phyloP scores from a whole-genome alignment of 2,329 filamentous ascomycete species.

The Penicillium frequentans region DNA sequence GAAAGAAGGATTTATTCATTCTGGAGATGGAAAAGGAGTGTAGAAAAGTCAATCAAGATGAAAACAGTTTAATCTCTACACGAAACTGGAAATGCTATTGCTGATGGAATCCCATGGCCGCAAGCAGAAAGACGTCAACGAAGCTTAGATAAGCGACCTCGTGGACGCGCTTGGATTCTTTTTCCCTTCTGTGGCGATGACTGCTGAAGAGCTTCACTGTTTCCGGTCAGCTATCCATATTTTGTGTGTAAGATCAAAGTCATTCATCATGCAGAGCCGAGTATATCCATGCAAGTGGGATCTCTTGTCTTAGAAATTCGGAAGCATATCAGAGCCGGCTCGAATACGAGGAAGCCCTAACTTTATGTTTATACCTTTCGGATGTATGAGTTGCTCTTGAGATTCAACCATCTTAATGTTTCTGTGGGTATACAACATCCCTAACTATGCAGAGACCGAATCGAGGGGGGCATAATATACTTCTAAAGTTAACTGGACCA shows the following conservation, averaged over 20 bases:
- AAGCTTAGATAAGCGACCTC: constrained; percentile 26
- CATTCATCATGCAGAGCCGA: too few species aligned
- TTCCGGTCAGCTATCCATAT: neutral
- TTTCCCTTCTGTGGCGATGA: neutral
- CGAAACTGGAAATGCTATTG: neutral
- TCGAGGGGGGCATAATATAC: too few species aligned
- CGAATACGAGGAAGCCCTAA: neutral
- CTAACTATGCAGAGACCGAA: too few species aligned
- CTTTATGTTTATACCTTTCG: neutral
- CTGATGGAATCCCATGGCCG: constrained; percentile 26
- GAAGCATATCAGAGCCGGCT: neutral
- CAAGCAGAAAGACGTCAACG: constrained; percentile 26
- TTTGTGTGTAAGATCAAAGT: neutral
- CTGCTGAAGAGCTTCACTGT: neutral
- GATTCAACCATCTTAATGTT: too few species aligned
- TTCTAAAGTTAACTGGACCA: too few species aligned
- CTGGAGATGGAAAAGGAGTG: constrained; percentile 1
- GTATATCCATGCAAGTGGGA: too few species aligned
- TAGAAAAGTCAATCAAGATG: neutral
- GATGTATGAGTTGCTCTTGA: neutral
- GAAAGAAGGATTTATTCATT: constrained; percentile 13
- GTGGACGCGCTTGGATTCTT: neutral
- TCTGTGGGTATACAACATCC: too few species aligned
- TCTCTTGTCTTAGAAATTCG: neutral
- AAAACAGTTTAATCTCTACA: neutral